Base-by-base conservation (phyloP, 2,329 filamentous ascomycete species). In the Endoconidiophora polonica region DNA sequence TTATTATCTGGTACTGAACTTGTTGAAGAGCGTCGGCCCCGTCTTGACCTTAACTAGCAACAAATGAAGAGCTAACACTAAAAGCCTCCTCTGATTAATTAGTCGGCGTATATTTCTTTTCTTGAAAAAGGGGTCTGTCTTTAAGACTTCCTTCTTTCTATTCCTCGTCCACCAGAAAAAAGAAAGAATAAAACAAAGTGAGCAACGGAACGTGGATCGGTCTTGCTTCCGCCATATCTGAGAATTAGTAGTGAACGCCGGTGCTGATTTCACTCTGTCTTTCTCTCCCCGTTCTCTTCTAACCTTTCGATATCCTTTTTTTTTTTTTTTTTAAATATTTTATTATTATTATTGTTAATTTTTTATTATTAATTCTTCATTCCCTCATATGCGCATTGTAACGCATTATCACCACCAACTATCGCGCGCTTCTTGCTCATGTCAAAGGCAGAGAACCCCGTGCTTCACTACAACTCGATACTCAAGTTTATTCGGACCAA, bases 191-290 rank as follows among this genome's bases (percentile, higher is more conserved):
- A 9, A 33, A 10, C 7, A 40, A 41, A 42, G 47, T 26, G 20
- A 46, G 38, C n/a, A 45, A 40, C 48, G 41, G 41, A 40, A 46
- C 42, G 16, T 33, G 48, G 43, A 50, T 45, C 48, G 42, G 48
- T 18, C 29, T 40, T 42, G 42, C 42, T 42, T 51, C 43, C 22
- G 29, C 26, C 20, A 10, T 46, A 41, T 46, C 22, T 22, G 16
- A 39, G 14, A 14, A 38, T 24, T 42, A 23, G 41, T 48, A 12
- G 46, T 33, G 18, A 29, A 40, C 14, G 37, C 26, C 37, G 33
- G 23, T 38, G 41, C 33, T 39, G 36, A 43, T 24, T 46, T 39
- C 3, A 39, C 18, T 16, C 22, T 12, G 38, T 20, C n/a, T 44
- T 45, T 33, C 42, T 37, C 37, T 50, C 41, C 12, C 23, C 33